These are phyloP conservation scores for Mrakia blollopis DNA, from an alignment of 768 basidiomycete genomes.

Conservation along the genomic window DNA sequence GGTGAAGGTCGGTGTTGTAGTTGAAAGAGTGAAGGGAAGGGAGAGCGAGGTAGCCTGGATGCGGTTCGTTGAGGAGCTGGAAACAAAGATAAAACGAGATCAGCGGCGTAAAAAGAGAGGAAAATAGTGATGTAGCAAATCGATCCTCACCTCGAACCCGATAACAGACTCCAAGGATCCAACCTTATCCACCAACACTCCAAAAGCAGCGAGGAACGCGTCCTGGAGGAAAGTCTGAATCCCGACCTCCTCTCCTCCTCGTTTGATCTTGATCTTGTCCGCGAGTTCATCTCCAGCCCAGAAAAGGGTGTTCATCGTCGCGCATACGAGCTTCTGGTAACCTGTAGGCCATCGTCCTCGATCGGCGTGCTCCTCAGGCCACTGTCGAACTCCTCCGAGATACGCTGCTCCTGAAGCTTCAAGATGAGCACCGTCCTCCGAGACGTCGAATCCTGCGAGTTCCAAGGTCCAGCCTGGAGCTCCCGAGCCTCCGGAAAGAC, in stretches of 20 bases:
- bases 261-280: conserved; percentile 57
- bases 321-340: conserved; percentile 77
- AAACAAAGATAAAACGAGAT: not conserved
- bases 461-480: conserved; percentile 96
- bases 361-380: conserved; percentile 13
- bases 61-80: conserved; percentile 91
- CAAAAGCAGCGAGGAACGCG: conserved; percentile 72
- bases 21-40: conserved; percentile 78
- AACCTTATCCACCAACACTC: conserved; percentile 60
- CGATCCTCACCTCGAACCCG: conserved; percentile 73
- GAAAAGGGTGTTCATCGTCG: conserved; percentile 91
- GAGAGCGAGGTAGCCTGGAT: conserved; percentile 82
- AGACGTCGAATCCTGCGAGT: conserved; percentile 73
- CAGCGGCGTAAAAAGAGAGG: not conserved
- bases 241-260: conserved; percentile 52
- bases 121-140: not conserved
- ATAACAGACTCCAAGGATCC: conserved; percentile 72
- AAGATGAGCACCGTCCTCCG: conserved; percentile 51
- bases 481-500: conserved; percentile 89
- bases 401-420: conserved; percentile 84
- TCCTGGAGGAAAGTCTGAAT: conserved; percentile 80
- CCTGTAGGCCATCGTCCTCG: conserved; percentile 43
- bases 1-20: conserved; percentile 90
- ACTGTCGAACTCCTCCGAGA: conserved; percentile 26
- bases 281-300: conserved; percentile 88